Evolutionary conservation across 2,329 filamentous ascomycete genomes (phyloP).

Genomic region (Rutstroemia sp.): DNA sequence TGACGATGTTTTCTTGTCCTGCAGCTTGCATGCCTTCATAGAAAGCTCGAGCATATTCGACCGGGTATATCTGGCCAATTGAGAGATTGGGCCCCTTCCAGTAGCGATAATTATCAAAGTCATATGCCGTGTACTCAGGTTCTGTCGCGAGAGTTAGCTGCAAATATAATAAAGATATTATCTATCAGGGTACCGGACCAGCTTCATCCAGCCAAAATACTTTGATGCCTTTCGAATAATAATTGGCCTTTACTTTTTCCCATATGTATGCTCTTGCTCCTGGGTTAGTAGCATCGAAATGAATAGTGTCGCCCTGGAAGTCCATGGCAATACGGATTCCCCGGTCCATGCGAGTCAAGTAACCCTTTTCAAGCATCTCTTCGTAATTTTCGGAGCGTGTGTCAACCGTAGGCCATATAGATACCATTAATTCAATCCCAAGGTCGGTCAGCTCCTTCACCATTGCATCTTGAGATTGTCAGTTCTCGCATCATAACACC

Average conservation of each 20-base stretch:
- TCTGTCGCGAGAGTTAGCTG: conserved; percentile 31
- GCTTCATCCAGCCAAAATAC: conserved; percentile 65
- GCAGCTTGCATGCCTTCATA: conserved; percentile 48
- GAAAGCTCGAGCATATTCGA: conserved; percentile 50
- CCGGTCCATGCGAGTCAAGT: conserved; percentile 52
- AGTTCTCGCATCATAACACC: neutral
- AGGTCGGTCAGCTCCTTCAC: conserved; percentile 50
- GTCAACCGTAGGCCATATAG: conserved; percentile 62
- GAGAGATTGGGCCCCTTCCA: conserved; percentile 44
- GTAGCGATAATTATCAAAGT: conserved; percentile 61
- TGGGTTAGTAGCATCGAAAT: conserved; percentile 59
- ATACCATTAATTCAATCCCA: conserved; percentile 59
- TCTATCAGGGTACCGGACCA: neutral
- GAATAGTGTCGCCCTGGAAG: conserved; percentile 49
- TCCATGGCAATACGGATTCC: conserved; percentile 52
- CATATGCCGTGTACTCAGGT: conserved; percentile 56
- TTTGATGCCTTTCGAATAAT: conserved; percentile 53
- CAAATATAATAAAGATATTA: too few species aligned
- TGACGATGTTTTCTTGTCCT: conserved; percentile 51
- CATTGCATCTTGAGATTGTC: conserved; percentile 44
- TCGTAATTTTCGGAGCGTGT: conserved; percentile 49
- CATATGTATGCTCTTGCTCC: conserved; percentile 51
- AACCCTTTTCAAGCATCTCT: conserved; percentile 54
- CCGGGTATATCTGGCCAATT: conserved; percentile 54
- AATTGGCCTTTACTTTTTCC: conserved; percentile 50